Conservation (phyloP, 371 early-diverging fungal species). For the Mucor plumbeus region DNA sequence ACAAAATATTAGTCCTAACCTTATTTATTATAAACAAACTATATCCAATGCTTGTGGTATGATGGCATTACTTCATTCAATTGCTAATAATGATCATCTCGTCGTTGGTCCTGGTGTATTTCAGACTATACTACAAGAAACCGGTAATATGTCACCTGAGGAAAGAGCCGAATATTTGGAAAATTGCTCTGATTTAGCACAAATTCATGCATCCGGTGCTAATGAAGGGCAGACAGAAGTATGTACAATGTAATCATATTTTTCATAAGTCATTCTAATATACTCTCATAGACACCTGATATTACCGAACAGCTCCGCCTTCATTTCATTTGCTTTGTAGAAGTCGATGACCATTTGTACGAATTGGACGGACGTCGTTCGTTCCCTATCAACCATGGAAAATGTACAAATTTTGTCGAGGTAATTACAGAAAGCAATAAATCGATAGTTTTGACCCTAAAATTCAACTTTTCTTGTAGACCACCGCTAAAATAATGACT, state of each 20-base stretch:
- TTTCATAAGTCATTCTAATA: not conserved
- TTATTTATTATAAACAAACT: slow-evolving; percentile 85
- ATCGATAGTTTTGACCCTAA: not conserved
- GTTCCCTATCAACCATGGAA: slow-evolving; percentile 86
- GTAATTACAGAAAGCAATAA: slow-evolving; percentile 31
- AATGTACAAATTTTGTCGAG: slow-evolving; percentile 59
- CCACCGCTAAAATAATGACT: slow-evolving; percentile 66
- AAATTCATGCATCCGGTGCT: slow-evolving; percentile 65
- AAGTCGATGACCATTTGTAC: slow-evolving; percentile 75
- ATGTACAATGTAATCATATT: slow-evolving; percentile 1
- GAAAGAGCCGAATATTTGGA: slow-evolving; percentile 79
- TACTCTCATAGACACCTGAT: slow-evolving; percentile 56
- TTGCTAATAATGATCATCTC: slow-evolving; percentile 67
- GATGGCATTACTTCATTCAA: slow-evolving; percentile 78
- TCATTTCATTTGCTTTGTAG: slow-evolving; percentile 87
- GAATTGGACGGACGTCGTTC: slow-evolving; percentile 87
- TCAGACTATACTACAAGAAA: slow-evolving; percentile 61
- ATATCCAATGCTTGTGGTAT: slow-evolving; percentile 93
- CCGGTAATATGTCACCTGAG: slow-evolving; percentile 61
- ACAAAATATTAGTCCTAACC: slow-evolving; percentile 56
- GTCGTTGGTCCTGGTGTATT: slow-evolving; percentile 64
- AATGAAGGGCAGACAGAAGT: slow-evolving; percentile 76
- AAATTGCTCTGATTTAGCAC: slow-evolving; percentile 56
- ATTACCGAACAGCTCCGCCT: slow-evolving; percentile 75
- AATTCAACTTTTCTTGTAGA: slow-evolving; percentile 34